Conservation (phyloP, 495 filamentous ascomycete species). For the Achaetomiella virescens region DNA sequence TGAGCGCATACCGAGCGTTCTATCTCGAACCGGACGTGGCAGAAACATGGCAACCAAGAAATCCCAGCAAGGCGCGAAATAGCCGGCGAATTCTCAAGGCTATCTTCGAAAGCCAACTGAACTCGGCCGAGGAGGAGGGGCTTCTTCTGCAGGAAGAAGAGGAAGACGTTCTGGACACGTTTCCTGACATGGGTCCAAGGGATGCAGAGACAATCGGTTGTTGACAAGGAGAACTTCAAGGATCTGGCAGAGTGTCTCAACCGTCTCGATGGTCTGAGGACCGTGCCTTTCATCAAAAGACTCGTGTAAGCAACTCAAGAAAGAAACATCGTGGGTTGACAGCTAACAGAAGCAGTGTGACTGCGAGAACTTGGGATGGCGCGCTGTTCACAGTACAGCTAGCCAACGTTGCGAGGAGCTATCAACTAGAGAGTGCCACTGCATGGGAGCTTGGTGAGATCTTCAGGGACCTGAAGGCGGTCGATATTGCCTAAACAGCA, state of each 20-base stretch:
- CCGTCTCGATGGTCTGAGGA: slow-evolving; percentile 4
- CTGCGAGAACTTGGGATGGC: neutral
- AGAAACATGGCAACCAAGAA: neutral
- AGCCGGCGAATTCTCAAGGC: slow-evolving; percentile 19
- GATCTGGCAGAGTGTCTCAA: slow-evolving; percentile 5
- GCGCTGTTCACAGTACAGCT: slow-evolving; percentile 1
- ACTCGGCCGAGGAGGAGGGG: slow-evolving; percentile 10
- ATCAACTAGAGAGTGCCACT: neutral
- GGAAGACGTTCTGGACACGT: slow-evolving; percentile 18
- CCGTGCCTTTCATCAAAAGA: slow-evolving; percentile 12
- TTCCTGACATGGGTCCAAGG: slow-evolving; percentile 15
- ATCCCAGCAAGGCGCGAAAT: neutral
- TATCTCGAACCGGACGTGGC: slow-evolving; percentile 10
- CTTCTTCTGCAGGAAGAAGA: slow-evolving; percentile 19
- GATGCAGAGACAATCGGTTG: neutral
- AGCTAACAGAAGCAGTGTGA: slow-evolving; percentile 1
- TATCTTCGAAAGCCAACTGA: slow-evolving; percentile 16
- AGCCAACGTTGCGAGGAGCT: neutral
- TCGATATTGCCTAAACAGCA: neutral
- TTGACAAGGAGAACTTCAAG: slow-evolving; percentile 3
- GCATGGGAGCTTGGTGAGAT: slow-evolving; percentile 13
- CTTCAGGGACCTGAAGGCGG: slow-evolving; percentile 2
- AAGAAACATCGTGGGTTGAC: neutral
- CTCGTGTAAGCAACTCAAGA: slow-evolving; percentile 13
- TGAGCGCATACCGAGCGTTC: slow-evolving; percentile 23